Evolutionary conservation across 108 stramenopile genomes (phyloP).

Genomic region (Cyclotella choctawhatcheeana): DNA sequence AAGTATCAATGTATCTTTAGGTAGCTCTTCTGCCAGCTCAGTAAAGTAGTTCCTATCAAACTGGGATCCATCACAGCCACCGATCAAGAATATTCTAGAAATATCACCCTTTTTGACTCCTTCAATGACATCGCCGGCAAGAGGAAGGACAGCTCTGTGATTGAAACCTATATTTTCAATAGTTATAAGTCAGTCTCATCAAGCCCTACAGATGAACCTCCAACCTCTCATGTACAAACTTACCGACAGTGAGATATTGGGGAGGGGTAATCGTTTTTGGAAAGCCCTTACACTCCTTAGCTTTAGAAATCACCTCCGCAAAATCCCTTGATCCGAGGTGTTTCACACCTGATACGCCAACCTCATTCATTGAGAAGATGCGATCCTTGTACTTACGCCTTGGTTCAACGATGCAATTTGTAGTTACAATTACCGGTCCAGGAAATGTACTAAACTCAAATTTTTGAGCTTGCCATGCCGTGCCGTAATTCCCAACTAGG

Average conservation of each 20-base stretch:
- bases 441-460: constrained; percentile 79
- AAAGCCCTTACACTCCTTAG: constrained; percentile 72
- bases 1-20: constrained; percentile 71
- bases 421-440: constrained; percentile 80
- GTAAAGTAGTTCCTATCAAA: constrained; percentile 85
- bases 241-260: constrained; percentile 55
- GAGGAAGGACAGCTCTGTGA: constrained; percentile 77
- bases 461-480: constrained; percentile 88
- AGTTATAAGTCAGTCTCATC: background rate
- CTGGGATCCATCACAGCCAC: constrained; percentile 86
- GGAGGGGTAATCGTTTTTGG: constrained; percentile 61
- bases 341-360: constrained; percentile 70
- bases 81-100: constrained; percentile 82
- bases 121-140: constrained; percentile 74
- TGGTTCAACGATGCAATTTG: constrained; percentile 82
- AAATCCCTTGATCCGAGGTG: constrained; percentile 79
- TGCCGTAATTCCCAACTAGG: constrained; percentile 81
- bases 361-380: constrained; percentile 79
- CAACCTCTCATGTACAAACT: background rate
- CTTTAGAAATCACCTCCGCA: constrained; percentile 72
- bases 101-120: constrained; percentile 66
- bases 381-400: constrained; percentile 75
- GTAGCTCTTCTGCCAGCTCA: constrained; percentile 73
- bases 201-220: too few species aligned
- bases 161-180: constrained; percentile 66